A percentile compares a stretch with the other conserved stretches of the same genome.
phyloP scores from a whole-genome alignment of 163 green algal genomes.

The Smithsoniella earleae region DNA sequence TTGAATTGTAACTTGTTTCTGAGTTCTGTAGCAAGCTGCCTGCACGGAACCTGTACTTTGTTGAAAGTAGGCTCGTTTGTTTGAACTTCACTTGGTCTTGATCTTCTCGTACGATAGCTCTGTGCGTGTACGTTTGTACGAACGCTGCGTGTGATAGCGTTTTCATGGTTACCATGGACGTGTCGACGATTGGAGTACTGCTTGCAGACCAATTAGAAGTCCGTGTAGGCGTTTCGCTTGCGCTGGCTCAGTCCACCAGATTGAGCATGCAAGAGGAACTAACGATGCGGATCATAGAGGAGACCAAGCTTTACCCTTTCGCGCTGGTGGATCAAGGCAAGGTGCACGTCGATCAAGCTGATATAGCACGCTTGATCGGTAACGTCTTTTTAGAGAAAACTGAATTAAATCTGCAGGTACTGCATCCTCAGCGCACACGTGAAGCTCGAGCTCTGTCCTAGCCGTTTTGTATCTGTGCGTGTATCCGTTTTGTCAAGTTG shows the following conservation, averaged over 20 bases:
- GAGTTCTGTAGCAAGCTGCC: neutral
- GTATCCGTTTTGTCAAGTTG: too few species aligned
- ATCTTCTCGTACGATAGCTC: neutral
- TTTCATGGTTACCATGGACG: too few species aligned
- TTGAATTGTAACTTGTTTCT: too few species aligned
- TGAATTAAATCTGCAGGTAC: conserved; percentile 18
- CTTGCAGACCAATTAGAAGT: conserved; percentile 15
- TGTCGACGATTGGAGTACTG: too few species aligned
- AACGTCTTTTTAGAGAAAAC: conserved; percentile 21
- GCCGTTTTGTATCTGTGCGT: neutral
- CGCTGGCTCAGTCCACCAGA: conserved; percentile 20
- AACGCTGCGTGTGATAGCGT: neutral
- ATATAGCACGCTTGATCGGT: neutral
- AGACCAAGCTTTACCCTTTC: neutral
- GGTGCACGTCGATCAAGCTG: neutral
- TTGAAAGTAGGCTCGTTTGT: neutral
- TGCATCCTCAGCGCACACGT: neutral
- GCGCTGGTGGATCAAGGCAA: neutral
- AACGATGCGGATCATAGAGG: neutral
- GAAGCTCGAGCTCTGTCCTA: neutral
- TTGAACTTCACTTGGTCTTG: neutral
- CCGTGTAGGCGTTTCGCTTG: conserved; percentile 2
- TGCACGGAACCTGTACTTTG: neutral
- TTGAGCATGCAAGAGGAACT: neutral
- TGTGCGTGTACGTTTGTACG: too few species aligned